phyloP scores from a whole-genome alignment of 495 filamentous ascomycete species.

The Penicillium tannophilum region DNA sequence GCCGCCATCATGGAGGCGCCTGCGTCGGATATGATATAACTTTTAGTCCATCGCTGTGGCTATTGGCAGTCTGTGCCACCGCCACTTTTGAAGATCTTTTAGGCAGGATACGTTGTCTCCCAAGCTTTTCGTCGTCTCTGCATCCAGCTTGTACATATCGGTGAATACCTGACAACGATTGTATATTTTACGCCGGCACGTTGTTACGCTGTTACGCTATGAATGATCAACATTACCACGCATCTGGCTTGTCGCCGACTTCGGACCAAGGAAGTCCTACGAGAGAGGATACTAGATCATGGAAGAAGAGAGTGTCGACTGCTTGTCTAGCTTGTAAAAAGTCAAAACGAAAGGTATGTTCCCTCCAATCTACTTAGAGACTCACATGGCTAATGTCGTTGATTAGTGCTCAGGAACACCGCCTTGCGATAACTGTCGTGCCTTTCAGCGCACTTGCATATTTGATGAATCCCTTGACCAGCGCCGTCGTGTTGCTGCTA shows the following conservation, averaged over 20 bases:
- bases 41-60: slow-evolving; percentile 1
- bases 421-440: slow-evolving; percentile 46
- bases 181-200: slow-evolving; percentile 6
- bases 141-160: slow-evolving; percentile 2
- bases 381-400: background rate
- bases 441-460: slow-evolving; percentile 43
- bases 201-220: slow-evolving; percentile 17
- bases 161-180: background rate
- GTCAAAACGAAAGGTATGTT: slow-evolving; percentile 47
- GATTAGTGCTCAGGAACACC: slow-evolving; percentile 43
- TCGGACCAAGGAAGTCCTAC: slow-evolving; percentile 25
- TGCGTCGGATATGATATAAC: slow-evolving; percentile 10
- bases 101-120: background rate
- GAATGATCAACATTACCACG: slow-evolving; percentile 30
- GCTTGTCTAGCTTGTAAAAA: slow-evolving; percentile 52
- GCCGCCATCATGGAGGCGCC: background rate
- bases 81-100: slow-evolving; percentile 5
- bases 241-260: slow-evolving; percentile 32
- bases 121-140: background rate
- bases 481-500: slow-evolving; percentile 51
- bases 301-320: slow-evolving; percentile 50
- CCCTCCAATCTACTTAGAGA: background rate
- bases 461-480: slow-evolving; percentile 53
- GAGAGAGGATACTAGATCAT: slow-evolving; percentile 20
- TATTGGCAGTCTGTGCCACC: slow-evolving; percentile 6